phyloP scores from a whole-genome alignment of 768 basidiomycete species.

The Tubosaeta sp. region DNA sequence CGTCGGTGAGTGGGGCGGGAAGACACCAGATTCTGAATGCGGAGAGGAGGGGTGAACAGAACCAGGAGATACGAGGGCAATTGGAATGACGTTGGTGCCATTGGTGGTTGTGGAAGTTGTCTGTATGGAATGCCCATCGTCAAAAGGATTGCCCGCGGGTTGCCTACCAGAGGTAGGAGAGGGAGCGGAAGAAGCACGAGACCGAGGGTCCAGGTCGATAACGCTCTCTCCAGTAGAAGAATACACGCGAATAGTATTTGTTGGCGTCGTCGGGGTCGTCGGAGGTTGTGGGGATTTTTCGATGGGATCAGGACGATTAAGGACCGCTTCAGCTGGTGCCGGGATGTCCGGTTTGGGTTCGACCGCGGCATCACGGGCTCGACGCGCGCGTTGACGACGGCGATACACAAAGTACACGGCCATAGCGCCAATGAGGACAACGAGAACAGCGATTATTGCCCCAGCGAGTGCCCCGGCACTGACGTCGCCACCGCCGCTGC shows the following conservation, averaged over 20 bases:
- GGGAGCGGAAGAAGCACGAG: constrained; percentile 30
- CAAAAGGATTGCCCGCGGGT: constrained; percentile 61
- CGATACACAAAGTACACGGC: constrained; percentile 62
- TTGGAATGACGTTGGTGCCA: constrained; percentile 83
- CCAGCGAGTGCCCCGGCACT: constrained; percentile 73
- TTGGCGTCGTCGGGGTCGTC: constrained; percentile 1
- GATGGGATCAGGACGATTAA: constrained; percentile 77
- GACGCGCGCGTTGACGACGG: constrained; percentile 45
- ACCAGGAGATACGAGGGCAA: constrained; percentile 69
- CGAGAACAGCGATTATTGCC: constrained; percentile 60
- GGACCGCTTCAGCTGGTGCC: constrained; percentile 71
- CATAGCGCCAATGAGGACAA: constrained; percentile 53
- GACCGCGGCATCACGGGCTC: constrained; percentile 23
- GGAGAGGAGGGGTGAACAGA: constrained; percentile 33
- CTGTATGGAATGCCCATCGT: constrained; percentile 74
- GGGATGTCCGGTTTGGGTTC: constrained; percentile 59
- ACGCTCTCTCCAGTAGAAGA: constrained; percentile 44
- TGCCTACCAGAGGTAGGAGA: constrained; percentile 18
- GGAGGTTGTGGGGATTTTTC: constrained; percentile 46
- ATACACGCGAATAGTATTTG: constrained; percentile 46
- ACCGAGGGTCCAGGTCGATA: constrained; percentile 58
- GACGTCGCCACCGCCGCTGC: constrained; percentile 38
- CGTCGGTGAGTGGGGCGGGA: constrained; percentile 37
- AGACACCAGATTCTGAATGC: constrained; percentile 28
- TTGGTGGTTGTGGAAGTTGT: constrained; percentile 70